Evolutionary conservation across 1,284 basidiomycete genomes (phyloP).

Genomic region (Rhodotorula sp.): DNA sequence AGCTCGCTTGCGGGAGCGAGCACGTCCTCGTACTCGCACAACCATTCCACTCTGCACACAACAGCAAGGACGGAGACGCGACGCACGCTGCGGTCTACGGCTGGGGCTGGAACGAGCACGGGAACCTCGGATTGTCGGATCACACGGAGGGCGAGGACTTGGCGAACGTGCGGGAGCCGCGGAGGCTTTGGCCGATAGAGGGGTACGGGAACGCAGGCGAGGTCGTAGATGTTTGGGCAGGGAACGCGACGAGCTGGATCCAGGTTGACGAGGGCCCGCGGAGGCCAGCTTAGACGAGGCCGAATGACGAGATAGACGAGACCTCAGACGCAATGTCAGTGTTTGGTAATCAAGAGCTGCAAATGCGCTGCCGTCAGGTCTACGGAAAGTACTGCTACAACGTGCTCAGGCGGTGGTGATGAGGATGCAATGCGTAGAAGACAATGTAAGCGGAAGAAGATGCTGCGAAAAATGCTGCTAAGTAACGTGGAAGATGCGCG

Average conservation of each 20-base stretch:
- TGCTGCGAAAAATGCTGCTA: too few relatives aligned
- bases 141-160: not conserved
- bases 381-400: too few relatives aligned
- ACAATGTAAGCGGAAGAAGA: too few relatives aligned
- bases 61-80: slow-evolving; percentile 5
- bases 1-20: slow-evolving; percentile 71
- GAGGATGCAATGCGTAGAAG: too few relatives aligned
- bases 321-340: too few relatives aligned
- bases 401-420: too few relatives aligned
- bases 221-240: slow-evolving; percentile 58
- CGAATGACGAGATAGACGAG: too few relatives aligned
- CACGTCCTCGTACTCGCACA: slow-evolving; percentile 62
- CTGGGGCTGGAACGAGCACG: slow-evolving; percentile 96
- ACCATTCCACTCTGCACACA: not conserved
- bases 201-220: not conserved
- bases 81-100: slow-evolving; percentile 57
- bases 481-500: too few relatives aligned
- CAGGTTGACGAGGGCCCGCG: slow-evolving; percentile 8
- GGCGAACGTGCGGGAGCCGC: slow-evolving; percentile 31
- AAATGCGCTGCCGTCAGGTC: too few relatives aligned
- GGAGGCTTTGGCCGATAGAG: slow-evolving; percentile 1
- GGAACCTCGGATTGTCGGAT: slow-evolving; percentile 69
- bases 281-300: too few relatives aligned
- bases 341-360: too few relatives aligned
- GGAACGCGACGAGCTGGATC: slow-evolving; percentile 74